phyloP scores from a whole-genome alignment of 73 alveolate genomes.

The Paraurostyla sp. region DNA sequence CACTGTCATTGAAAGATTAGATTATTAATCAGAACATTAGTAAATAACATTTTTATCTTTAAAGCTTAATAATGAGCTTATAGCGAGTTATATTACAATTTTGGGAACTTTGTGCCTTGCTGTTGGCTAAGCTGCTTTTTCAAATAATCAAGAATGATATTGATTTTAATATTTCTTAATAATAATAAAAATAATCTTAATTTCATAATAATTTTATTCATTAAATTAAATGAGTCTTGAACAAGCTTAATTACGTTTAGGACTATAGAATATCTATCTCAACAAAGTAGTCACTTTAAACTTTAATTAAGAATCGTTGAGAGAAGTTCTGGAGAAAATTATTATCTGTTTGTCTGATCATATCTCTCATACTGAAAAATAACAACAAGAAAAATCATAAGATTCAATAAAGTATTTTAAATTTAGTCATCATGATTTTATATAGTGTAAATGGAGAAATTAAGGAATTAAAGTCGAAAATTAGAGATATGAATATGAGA shows the following conservation, averaged over 20 bases:
- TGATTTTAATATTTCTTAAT: background rate
- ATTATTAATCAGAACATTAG: background rate
- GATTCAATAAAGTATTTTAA: background rate
- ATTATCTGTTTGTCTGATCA: background rate
- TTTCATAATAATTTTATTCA: background rate
- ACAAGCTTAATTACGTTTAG: slow-evolving; percentile 8
- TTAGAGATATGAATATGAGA: background rate
- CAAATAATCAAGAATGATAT: background rate
- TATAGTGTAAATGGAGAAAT: background rate
- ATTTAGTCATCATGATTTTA: background rate
- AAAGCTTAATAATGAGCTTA: background rate
- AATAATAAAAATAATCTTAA: background rate
- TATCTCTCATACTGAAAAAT: background rate
- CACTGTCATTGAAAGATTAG: slow-evolving; percentile 34
- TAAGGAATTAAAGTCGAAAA: too few species aligned
- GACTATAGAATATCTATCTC: background rate
- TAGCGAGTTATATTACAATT: background rate
- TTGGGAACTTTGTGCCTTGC: background rate
- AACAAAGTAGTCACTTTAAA: background rate
- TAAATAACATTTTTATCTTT: background rate
- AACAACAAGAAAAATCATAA: background rate
- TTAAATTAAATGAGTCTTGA: slow-evolving; percentile 53
- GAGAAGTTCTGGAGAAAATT: slow-evolving; percentile 12
- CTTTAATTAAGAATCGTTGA: background rate
- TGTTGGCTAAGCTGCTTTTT: background rate